Base-by-base conservation (phyloP, 768 basidiomycete species). In the Serendipita sp. region DNA sequence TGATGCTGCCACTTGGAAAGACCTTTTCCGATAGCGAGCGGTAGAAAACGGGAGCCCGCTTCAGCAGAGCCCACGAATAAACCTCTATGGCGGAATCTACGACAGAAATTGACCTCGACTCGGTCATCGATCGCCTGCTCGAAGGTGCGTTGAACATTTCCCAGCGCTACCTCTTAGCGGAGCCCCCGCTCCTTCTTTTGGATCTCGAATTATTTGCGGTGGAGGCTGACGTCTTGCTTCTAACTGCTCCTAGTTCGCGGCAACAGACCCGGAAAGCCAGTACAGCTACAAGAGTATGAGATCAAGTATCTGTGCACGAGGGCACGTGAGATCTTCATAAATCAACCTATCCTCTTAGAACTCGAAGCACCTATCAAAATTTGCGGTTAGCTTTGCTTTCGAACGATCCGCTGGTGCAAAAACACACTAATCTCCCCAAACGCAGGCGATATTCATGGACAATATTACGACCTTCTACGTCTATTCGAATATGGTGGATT, bases 291-390 rank as follows among this genome's bases (percentile, higher is more conserved):
- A 74, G 95, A 99, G 76, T 96, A 94, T 79, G 95, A 99, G 80
- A 98, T 99, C 83, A 95, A 93, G 76, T 92, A 94, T 75, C 83
- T 99, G 68, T 99, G 95, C 80, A 96, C 93, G 73, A 96, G 91
- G 80, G 94, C 94, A 63, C 82, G 95, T 70, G 96, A 99, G 78
- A 97, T 99, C 73, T 97, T 99, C 79, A 97, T 99, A 78, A 91
- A 90, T 77, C 95, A 99, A 75, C 95, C 95, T 67, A 97, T 98
- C 74, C 79, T 98, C 67, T 82, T 98, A 75, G 95, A 98, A 78
- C 80, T 98, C 70, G 96, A 98, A 76, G 96, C 95, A 63, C 95
- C 95, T 70, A 98, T 99, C 79, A 99, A 99, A 85, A 99, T 99
- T 75, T 98, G 96, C 74, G 95, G 95, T 95, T 69, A 70, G 91